Evolutionary conservation across 495 filamentous ascomycete genomes (phyloP).

Genomic region (Podospora pseudopauciseta): DNA sequence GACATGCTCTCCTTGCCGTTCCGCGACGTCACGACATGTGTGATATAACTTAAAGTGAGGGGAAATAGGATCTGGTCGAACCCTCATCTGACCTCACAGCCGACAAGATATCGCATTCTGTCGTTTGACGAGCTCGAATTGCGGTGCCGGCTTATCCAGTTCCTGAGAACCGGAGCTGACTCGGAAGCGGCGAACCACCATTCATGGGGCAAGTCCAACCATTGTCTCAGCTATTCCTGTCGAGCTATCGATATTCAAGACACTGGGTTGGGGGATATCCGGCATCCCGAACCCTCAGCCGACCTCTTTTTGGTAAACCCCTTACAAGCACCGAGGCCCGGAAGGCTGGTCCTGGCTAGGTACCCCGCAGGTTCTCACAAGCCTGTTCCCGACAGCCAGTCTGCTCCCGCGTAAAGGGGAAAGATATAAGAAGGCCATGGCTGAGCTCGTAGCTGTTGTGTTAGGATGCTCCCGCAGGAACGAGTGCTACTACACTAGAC

Average conservation of each 20-base stretch:
- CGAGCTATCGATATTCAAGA: neutral
- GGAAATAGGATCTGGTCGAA: neutral
- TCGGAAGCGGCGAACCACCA: conserved; percentile 1
- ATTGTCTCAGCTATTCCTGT: neutral
- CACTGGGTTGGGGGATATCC: neutral
- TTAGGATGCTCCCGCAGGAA: no score
- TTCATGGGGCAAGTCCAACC: neutral
- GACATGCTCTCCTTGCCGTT: neutral
- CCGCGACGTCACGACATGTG: neutral
- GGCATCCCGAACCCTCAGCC: neutral
- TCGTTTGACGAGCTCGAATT: neutral
- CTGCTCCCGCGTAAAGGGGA: no score
- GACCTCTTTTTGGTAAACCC: neutral
- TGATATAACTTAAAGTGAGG: neutral
- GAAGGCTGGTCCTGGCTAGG: neutral
- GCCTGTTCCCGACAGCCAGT: neutral
- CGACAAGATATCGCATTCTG: neutral
- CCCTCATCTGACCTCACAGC: neutral
- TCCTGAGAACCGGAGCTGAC: neutral
- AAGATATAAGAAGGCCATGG: no score
- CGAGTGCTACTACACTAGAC: no score
- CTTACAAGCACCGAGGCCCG: neutral
- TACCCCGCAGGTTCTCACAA: neutral
- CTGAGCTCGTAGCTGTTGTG: no score
- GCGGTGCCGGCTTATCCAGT: conserved; percentile 1